These are phyloP conservation scores for Kregervanrija fluxuum DNA, from an alignment of 805 yeast species.

Conservation along the genomic window DNA sequence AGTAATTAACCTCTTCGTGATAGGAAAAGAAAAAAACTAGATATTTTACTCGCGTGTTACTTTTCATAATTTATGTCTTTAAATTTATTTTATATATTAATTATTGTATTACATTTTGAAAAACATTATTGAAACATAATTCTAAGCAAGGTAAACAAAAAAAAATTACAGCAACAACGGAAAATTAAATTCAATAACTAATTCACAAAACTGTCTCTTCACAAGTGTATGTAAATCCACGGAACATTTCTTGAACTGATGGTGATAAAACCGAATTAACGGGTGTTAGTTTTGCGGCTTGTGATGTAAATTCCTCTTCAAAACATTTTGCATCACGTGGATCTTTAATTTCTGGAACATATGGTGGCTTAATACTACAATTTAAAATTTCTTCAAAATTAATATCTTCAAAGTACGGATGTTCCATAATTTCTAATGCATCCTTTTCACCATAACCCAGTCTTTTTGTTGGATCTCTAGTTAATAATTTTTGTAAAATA, in stretches of 20 bases:
- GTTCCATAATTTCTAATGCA: conserved; percentile 91
- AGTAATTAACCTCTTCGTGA: no score
- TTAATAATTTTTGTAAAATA: conserved; percentile 80
- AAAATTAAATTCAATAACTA: not conserved
- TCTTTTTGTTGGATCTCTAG: conserved; percentile 80
- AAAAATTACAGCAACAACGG: not conserved
- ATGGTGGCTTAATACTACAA: conserved; percentile 78
- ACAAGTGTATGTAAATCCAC: conserved; percentile 89
- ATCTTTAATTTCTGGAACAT: conserved; percentile 75
- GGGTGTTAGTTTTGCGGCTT: conserved; percentile 92
- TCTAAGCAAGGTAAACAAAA: not conserved
- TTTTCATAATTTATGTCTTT: no score
- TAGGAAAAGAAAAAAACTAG: no score
- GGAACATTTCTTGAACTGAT: conserved; percentile 89
- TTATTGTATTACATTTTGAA: no score
- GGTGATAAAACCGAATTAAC: conserved; percentile 82
- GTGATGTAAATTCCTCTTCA: conserved; percentile 91
- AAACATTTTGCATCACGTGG: conserved; percentile 91
- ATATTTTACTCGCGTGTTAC: no score
- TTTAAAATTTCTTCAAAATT: conserved; percentile 79
- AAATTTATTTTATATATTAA: no score
- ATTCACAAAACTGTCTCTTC: conserved; percentile 33
- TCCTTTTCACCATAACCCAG: conserved; percentile 84
- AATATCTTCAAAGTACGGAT: conserved; percentile 86
- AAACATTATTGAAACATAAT: no score